These are phyloP conservation scores for Meyerozyma carpophila DNA, from an alignment of 1,139 yeast genomes.

Conservation along the genomic window DNA sequence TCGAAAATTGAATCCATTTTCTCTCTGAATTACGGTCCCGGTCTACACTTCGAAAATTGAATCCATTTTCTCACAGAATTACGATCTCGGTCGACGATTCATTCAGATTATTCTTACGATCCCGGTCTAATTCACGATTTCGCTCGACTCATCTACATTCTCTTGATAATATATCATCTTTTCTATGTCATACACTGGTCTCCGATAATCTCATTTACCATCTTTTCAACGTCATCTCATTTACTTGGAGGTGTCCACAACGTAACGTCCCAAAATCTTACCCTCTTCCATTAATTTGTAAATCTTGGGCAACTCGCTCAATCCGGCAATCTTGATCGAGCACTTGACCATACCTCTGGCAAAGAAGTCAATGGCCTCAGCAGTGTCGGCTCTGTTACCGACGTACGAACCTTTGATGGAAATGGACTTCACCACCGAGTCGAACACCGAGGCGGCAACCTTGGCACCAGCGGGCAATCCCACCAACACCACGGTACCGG, in stretches of 20 bases:
- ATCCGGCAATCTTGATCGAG: constrained; percentile 62
- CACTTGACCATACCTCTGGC: constrained; percentile 62
- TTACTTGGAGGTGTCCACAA: constrained; percentile 45
- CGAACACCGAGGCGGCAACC: constrained; percentile 56
- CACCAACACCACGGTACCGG: constrained; percentile 75
- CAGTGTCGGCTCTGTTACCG: constrained; percentile 75
- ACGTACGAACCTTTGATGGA: constrained; percentile 71
- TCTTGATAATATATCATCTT: no score
- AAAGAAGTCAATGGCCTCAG: constrained; percentile 73
- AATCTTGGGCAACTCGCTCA: constrained; percentile 54
- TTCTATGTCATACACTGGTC: no score
- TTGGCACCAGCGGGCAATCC: constrained; percentile 76
- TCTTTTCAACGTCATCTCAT: background rate
- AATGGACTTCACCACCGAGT: constrained; percentile 60
- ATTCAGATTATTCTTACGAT: no score
- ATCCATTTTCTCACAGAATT: no score
- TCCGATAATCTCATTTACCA: background rate
- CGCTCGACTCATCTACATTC: no score
- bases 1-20: no score
- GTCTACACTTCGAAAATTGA: no score
- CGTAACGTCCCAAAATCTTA: constrained; percentile 68
- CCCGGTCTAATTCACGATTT: no score
- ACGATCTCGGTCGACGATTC: no score
- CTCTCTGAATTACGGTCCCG: no score
- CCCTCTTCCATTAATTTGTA: constrained; percentile 68